Evolutionary conservation across 768 basidiomycete species (phyloP), one percentile per base, ranked within the genome.

Genomic region (Lactarius indigo): DNA sequence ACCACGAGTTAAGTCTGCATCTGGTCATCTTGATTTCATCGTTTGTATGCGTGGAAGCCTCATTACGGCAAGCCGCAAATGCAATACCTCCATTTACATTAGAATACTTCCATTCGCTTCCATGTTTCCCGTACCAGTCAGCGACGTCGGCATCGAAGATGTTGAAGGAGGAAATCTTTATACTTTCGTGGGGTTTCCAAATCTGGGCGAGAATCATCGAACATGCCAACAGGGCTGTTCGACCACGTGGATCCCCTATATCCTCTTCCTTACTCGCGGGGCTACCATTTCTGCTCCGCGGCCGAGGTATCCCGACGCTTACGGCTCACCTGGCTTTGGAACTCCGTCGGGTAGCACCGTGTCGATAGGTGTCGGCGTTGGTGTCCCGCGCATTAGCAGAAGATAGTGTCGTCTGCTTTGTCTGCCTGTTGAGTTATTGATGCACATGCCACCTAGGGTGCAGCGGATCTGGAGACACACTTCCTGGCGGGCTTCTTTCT

Each of bases 271-370:
- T 66, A 44, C 6, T 50, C 30, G 31, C 28, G 37, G 65, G 41
- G 30, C 17, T 52, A n/a, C 65, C 44, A 57, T 23, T 52, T 66
- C 61, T 66, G 57, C 23, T 66, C 57, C 61, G 65, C 56, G 47
- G 56, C 47, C 56, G 44, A 66, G 57, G n/a, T 57, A 41, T 33
- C 7, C 37, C 58, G 58, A 64, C 5, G 1, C 44, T 30, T 59
- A 59, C 64, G 57, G 57, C 5, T 50, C 15, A 15, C 54, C 52
- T 26, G 26, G 56, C 35, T 23, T 62, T 61, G 10, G 28, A 23
- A n/a, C 37, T 52, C 47, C 18, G 42, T 26, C 23, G 18, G 56
- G 44, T n/a, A 26, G 35, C 42, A 1, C 23, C 28, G 9, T 56
- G 23, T 57, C 41, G 62, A 44, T 44, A 5, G 62, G 47, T n/a